A percentile compares a stretch with the other conserved stretches of the same genome.
phyloP scores from a whole-genome alignment of 768 basidiomycete species.

The Russula earlei region DNA sequence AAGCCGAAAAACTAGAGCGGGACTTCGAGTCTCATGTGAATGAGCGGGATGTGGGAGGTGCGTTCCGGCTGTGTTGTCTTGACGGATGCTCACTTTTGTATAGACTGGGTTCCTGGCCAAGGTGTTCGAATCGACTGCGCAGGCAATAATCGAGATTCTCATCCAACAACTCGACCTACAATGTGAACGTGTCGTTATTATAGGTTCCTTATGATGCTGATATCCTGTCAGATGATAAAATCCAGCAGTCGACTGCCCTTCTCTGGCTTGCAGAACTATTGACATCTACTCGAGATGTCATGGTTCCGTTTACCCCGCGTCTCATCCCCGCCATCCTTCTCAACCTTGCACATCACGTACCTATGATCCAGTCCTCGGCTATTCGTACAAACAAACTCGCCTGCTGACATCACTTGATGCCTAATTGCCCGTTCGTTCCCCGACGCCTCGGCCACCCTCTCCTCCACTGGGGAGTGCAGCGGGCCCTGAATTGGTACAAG shows the following conservation, averaged over 20 bases:
- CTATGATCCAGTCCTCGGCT: slow-evolving; percentile 83
- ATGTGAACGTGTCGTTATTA: slow-evolving; percentile 35
- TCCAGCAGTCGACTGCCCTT: slow-evolving; percentile 90
- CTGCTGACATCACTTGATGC: slow-evolving; percentile 6
- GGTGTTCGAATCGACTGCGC: slow-evolving; percentile 87
- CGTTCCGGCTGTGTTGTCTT: background rate
- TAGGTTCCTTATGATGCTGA: background rate
- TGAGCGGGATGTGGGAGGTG: slow-evolving; percentile 47
- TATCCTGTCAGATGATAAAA: slow-evolving; percentile 65
- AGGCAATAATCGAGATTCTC: slow-evolving; percentile 87
- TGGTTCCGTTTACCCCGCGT: slow-evolving; percentile 89
- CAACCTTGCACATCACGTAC: slow-evolving; percentile 86
- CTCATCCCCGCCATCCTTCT: slow-evolving; percentile 89
- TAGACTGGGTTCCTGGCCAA: slow-evolving; percentile 89
- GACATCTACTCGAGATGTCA: slow-evolving; percentile 77
- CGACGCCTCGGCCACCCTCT: slow-evolving; percentile 23
- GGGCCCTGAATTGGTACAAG: slow-evolving; percentile 28
- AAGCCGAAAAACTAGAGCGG: slow-evolving; percentile 7
- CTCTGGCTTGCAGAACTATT: slow-evolving; percentile 90
- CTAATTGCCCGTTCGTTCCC: slow-evolving; percentile 23
- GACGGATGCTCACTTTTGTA: background rate
- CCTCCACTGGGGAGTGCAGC: slow-evolving; percentile 17
- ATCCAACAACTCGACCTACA: slow-evolving; percentile 77
- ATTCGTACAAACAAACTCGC: slow-evolving; percentile 70
- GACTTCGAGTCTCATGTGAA: slow-evolving; percentile 39